Evolutionary conservation across 164 flowering plant species (phyloP).

Genomic region (Houttuynia cordata): DNA sequence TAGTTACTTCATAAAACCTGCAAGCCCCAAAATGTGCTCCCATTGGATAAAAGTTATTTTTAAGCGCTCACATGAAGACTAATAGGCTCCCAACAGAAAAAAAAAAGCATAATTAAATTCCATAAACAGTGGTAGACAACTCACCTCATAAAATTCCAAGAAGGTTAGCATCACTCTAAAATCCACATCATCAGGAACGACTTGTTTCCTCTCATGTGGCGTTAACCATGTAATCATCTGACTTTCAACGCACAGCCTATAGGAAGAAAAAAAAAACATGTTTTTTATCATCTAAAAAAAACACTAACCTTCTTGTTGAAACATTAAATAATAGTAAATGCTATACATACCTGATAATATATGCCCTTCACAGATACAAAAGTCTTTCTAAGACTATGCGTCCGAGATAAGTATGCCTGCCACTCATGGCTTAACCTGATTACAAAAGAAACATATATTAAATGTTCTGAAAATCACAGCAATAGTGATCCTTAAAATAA

Average conservation of each 20-base stretch:
- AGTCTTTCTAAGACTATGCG: constrained; percentile 68
- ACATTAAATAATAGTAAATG: neutral
- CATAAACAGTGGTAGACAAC: neutral
- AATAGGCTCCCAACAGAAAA: no score
- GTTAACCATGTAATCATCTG: constrained; percentile 87
- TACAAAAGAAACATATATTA: constrained; percentile 1
- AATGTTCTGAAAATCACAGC: neutral
- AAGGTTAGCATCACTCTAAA: constrained; percentile 67
- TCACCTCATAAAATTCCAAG: constrained; percentile 82
- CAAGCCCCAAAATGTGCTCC: no score
- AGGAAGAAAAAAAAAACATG: constrained; percentile 6
- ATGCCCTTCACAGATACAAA: constrained; percentile 91
- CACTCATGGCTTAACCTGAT: constrained; percentile 91
- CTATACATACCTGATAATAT: constrained; percentile 67
- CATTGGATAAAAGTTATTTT: no score
- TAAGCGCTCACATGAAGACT: no score
- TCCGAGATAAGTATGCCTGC: constrained; percentile 87
- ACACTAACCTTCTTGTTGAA: no score
- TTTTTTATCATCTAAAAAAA: no score
- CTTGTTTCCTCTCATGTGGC: constrained; percentile 85
- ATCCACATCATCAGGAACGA: constrained; percentile 77
- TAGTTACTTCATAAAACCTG: no score
- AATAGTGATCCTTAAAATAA: neutral
- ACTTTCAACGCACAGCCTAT: constrained; percentile 80
- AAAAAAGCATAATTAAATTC: no score